Evolutionary conservation across 192 early-diverging fungal genomes (phyloP), one percentile per base, ranked within the genome.

Genomic region (Coemansia sp.): DNA sequence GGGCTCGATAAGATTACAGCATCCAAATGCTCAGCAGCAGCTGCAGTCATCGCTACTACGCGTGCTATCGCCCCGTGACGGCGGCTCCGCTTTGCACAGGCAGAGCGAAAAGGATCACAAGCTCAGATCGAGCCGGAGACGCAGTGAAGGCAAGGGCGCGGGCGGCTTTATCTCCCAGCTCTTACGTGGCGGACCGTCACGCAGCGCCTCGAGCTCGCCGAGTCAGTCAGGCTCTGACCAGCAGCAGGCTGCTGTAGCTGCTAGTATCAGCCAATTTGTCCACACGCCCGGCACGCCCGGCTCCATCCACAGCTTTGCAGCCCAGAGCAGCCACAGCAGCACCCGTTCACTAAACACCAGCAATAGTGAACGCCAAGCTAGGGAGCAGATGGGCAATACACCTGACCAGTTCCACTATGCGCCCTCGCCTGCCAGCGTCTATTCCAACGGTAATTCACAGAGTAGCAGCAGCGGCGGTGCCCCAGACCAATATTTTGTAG

Each of bases 81-180:
- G 62, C n/a, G 0, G 30, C 5, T 14, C 9, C 40, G 8, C 17
- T 14, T 9, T 32, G 24, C 9, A 23, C 22, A 4, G 47, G 36
- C 18, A 9, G 17, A 29, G 28, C n/a, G 42, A 34, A 36, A 33
- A 32, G 41, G 15, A 29, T 38, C 22, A 14, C 24, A 68, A 68
- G 53, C 58, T 57, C 15, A 19, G 19, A 6, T 15, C 7, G 23
- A 41, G 36, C 39, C 52, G 39, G 42, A 27, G 36, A 22, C 48
- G 58, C 5, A 18, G 45, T 18, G 60, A 47, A 6, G 43, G 36
- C 20, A 39, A 22, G 25, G 34, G 51, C 10, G 10, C 44, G 4
- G 58, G 58, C 10, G 55, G 60, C 5, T 72, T 72, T 33, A 72
- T 72, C 22, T 64, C 68, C 47, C 61, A 72, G 35, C 47, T 72